Evolutionary conservation across 192 early-diverging fungal species (phyloP).

Genomic region (Entrophospora sp.): DNA sequence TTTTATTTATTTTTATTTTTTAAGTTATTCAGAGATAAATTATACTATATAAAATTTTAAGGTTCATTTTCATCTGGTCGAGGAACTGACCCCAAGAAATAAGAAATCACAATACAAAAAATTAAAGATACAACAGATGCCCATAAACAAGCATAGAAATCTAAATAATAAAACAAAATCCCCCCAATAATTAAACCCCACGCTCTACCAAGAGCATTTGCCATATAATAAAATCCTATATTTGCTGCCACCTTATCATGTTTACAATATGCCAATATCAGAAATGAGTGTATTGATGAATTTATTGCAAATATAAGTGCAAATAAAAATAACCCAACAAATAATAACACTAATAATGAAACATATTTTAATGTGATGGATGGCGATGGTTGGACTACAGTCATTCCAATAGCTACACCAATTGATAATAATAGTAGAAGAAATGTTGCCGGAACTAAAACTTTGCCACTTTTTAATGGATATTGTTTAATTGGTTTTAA

Average conservation of each 20-base stretch:
- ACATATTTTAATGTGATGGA: too few species aligned
- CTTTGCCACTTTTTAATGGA: not conserved
- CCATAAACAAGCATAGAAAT: constrained; percentile 16
- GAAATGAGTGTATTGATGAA: constrained; percentile 21
- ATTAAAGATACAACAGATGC: not conserved
- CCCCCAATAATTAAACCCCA: constrained; percentile 12
- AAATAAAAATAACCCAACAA: constrained; percentile 9
- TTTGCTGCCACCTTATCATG: constrained; percentile 18
- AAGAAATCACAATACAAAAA: not conserved
- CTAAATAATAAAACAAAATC: not conserved
- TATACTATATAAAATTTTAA: too few species aligned
- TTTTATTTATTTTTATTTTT: too few species aligned
- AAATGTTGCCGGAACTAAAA: constrained; percentile 10
- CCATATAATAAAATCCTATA: constrained; percentile 23
- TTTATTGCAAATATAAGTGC: constrained; percentile 19
- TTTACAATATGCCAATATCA: constrained; percentile 21
- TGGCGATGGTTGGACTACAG: not conserved
- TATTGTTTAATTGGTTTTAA: constrained; percentile 14
- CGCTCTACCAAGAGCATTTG: constrained; percentile 14
- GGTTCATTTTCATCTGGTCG: too few species aligned
- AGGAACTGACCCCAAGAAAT: constrained; percentile 11
- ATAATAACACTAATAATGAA: not conserved
- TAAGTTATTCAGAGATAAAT: too few species aligned
- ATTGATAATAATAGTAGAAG: not conserved
- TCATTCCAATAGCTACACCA: not conserved